Conservation (phyloP, 2,329 filamentous ascomycete species). For the Zymoseptoria brevis region DNA sequence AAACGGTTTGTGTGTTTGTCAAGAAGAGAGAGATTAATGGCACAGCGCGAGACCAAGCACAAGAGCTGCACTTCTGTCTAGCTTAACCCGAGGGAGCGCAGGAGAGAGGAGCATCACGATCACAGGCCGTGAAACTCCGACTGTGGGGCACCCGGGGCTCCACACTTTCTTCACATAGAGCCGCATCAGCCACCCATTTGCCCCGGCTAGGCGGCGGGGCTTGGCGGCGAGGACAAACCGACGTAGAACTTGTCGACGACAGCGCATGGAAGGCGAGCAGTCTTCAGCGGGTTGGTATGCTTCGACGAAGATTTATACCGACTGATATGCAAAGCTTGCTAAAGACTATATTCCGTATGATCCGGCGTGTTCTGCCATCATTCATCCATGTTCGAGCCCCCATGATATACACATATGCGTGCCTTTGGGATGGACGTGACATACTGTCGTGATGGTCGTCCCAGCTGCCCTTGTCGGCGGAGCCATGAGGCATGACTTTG, state of each 20-base stretch:
- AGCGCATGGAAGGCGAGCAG: too few species aligned
- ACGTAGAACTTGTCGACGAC: too few species aligned
- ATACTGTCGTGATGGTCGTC: background rate
- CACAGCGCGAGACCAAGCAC: background rate
- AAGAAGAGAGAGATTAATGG: background rate
- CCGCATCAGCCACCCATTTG: background rate
- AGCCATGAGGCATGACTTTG: background rate
- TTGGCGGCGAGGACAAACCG: background rate
- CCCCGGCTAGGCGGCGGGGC: background rate
- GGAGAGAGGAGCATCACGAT: background rate
- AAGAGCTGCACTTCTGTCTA: background rate
- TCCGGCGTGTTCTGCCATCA: too few species aligned
- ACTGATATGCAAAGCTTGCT: too few species aligned
- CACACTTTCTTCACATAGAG: background rate
- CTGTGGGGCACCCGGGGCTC: background rate
- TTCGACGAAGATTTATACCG: too few species aligned
- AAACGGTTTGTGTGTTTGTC: background rate
- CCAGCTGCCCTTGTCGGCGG: background rate
- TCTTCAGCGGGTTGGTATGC: too few species aligned
- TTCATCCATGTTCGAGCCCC: too few species aligned
- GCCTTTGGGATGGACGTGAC: too few species aligned
- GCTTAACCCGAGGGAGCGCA: background rate
- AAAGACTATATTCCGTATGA: too few species aligned
- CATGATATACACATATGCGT: too few species aligned
- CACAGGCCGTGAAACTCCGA: background rate